phyloP scores from a whole-genome alignment of 2,329 filamentous ascomycete species.

The Pseudogymnoascus sp. region DNA sequence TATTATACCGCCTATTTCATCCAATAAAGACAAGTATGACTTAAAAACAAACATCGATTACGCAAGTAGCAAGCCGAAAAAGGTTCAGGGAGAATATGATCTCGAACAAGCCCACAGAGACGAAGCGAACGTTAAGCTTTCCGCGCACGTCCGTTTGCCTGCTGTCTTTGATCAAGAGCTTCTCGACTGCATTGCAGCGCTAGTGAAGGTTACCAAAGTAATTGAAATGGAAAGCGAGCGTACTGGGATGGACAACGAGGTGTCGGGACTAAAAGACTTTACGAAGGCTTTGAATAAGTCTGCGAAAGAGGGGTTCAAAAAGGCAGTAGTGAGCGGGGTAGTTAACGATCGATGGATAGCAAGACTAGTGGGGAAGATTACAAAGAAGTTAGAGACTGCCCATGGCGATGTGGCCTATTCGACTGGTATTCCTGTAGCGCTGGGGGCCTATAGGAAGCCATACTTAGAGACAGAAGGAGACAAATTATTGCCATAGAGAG shows the following conservation, averaged over 20 bases:
- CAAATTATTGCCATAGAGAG: slow-evolving; percentile 20
- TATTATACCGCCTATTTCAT: slow-evolving; percentile 36
- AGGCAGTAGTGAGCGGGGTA: slow-evolving; percentile 36
- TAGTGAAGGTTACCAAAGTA: slow-evolving; percentile 50
- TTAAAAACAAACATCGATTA: slow-evolving; percentile 33
- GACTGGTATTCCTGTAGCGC: slow-evolving; percentile 36
- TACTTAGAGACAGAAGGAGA: slow-evolving; percentile 12
- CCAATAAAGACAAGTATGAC: slow-evolving; percentile 26
- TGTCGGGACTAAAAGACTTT: slow-evolving; percentile 26
- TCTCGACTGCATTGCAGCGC: slow-evolving; percentile 45
- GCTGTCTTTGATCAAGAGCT: slow-evolving; percentile 43
- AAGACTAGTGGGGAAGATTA: slow-evolving; percentile 43
- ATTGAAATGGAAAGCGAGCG: slow-evolving; percentile 43
- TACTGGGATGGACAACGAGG: slow-evolving; percentile 23
- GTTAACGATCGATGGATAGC: slow-evolving; percentile 49
- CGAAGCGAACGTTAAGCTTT: slow-evolving; percentile 40
- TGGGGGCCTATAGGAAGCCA: slow-evolving; percentile 18
- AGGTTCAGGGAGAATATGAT: slow-evolving; percentile 32
- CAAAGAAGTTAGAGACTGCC: slow-evolving; percentile 39
- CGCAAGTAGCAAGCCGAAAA: slow-evolving; percentile 37
- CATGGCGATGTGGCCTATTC: slow-evolving; percentile 44
- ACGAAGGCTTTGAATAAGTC: slow-evolving; percentile 25
- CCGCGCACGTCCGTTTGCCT: slow-evolving; percentile 41
- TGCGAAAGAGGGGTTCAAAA: slow-evolving; percentile 40
- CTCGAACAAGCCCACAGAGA: slow-evolving; percentile 37